These are phyloP conservation scores for Dactylellina cionopaga DNA, from an alignment of 2,329 filamentous ascomycete species.

Conservation along the genomic window DNA sequence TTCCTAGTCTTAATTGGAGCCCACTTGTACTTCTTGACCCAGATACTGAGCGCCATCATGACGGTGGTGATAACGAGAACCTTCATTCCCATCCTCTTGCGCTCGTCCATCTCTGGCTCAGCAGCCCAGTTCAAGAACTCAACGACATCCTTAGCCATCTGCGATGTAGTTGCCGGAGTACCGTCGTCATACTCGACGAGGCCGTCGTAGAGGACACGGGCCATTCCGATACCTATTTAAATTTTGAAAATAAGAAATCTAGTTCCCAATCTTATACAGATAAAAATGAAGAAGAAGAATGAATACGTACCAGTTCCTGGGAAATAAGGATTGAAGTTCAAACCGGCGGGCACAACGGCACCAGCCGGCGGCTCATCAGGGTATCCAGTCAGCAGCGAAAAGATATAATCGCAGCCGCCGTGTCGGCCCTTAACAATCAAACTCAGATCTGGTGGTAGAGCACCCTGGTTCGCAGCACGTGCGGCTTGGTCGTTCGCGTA, in stretches of 20 bases:
- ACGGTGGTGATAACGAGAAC: conserved; percentile 81
- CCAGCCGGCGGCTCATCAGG: conserved; percentile 95
- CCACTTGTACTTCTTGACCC: conserved; percentile 99
- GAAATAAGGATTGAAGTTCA: conserved; percentile 99
- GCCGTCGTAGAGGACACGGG: conserved; percentile 95
- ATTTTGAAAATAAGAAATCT: background rate
- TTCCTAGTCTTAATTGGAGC: conserved; percentile 93
- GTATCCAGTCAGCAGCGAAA: conserved; percentile 94
- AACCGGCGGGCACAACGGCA: conserved; percentile 81
- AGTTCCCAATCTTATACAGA: background rate
- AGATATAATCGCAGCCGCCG: conserved; percentile 98
- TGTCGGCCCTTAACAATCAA: conserved; percentile 98
- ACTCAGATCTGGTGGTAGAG: conserved; percentile 94
- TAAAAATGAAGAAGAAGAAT: conserved; percentile 43
- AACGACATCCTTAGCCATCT: conserved; percentile 99
- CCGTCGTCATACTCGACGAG: conserved; percentile 98
- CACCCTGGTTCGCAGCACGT: conserved; percentile 97
- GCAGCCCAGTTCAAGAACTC: conserved; percentile 99
- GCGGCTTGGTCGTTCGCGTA: conserved; percentile 99
- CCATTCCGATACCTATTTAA: conserved; percentile 82
- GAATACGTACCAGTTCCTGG: conserved; percentile 79
- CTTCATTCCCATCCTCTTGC: conserved; percentile 99
- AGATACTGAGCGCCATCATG: conserved; percentile 87
- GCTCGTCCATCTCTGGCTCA: conserved; percentile 98
- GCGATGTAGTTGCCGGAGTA: conserved; percentile 91